Base-by-base conservation (phyloP, 345 rosid species). In the Iberis pinnata region DNA sequence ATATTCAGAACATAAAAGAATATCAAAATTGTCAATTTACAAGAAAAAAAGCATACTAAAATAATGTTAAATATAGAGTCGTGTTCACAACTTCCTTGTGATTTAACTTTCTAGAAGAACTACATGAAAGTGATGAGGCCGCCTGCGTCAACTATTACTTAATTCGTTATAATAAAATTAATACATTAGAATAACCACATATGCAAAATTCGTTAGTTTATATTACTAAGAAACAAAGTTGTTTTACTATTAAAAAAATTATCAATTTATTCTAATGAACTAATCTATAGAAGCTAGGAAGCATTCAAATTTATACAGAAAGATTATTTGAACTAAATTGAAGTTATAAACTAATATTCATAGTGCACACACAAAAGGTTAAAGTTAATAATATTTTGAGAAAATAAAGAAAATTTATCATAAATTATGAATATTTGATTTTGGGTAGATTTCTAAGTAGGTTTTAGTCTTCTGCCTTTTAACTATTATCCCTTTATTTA, bases 81-180 rank as follows among this genome's bases (percentile, higher is more conserved):
- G 61, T 42, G 61, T 56, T 32, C 51, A 43, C 61, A 14, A 43
- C 61, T 32, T 43, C 32, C 61, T 31, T 48, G 9, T 26, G 53
- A n/a, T 48, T 16, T 29, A n/a, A 29, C 33, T 29, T 9, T 29
- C 10, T 29, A 29, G 37, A 27, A 40, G 37, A 40, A 43, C 20
- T 19, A 31, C 15, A 43, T 56, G 29, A 15, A 13, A 18, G 42
- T 20, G 18, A 43, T 49, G 26, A 32, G 18, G 40, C 17, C 35
- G 12, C 11, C 22, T 22, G 3, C 33, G 8, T 27, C 37, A 29
- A 25, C 27, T 36, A n/a, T n/a, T n/a, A 24, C 17, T 43, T 49
- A 48, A 29, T 10, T 56, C 29, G 9, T 43, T n/a, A 45, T 0
- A 13, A 20, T 42, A 32, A 13, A 3, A 56, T 56, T 14, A 42